A percentile compares a stretch with the other conserved stretches of the same genome.
These are phyloP conservation scores for Apiospora saccharicola DNA, from an alignment of 2,329 filamentous ascomycete species.

Conservation along the genomic window DNA sequence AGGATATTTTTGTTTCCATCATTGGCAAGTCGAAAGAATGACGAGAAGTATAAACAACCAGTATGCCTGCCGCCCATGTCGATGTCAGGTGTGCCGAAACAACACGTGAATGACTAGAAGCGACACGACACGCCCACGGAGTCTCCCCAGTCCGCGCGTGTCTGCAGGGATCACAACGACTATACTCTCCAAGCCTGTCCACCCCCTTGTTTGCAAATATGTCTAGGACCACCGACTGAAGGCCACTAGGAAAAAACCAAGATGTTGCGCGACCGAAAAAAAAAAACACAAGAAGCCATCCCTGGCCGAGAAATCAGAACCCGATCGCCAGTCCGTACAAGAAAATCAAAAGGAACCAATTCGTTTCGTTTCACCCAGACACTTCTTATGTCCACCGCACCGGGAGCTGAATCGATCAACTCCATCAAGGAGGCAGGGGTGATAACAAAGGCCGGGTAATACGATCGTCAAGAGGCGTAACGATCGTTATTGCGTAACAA, in stretches of 20 bases:
- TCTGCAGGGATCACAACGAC: background rate
- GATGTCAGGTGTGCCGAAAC: slow-evolving; percentile 29
- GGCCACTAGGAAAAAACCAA: slow-evolving; percentile 8
- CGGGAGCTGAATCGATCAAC: slow-evolving; percentile 40
- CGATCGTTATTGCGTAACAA: slow-evolving; percentile 28
- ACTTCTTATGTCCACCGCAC: background rate
- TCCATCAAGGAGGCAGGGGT: slow-evolving; percentile 31
- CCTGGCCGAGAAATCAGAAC: slow-evolving; percentile 15
- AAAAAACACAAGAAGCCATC: slow-evolving; percentile 5
- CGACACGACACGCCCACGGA: background rate
- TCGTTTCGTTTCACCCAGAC: slow-evolving; percentile 15
- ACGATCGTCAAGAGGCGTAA: slow-evolving; percentile 20
- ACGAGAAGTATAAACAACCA: slow-evolving; percentile 29
- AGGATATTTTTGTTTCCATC: slow-evolving; percentile 1
- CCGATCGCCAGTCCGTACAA: slow-evolving; percentile 15
- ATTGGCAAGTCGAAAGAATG: slow-evolving; percentile 26
- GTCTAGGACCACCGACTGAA: slow-evolving; percentile 9
- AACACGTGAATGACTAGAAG: background rate
- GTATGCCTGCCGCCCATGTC: slow-evolving; percentile 33
- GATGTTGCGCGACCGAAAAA: background rate
- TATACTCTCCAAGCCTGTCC: slow-evolving; percentile 18
- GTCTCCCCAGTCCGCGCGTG: background rate
- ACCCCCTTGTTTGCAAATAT: slow-evolving; percentile 14
- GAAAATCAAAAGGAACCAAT: slow-evolving; percentile 20
- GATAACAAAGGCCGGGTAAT: background rate